Evolutionary conservation across 1,139 yeast species (phyloP), one percentile per base, ranked within the genome.

Genomic region (Diutina sp.): DNA sequence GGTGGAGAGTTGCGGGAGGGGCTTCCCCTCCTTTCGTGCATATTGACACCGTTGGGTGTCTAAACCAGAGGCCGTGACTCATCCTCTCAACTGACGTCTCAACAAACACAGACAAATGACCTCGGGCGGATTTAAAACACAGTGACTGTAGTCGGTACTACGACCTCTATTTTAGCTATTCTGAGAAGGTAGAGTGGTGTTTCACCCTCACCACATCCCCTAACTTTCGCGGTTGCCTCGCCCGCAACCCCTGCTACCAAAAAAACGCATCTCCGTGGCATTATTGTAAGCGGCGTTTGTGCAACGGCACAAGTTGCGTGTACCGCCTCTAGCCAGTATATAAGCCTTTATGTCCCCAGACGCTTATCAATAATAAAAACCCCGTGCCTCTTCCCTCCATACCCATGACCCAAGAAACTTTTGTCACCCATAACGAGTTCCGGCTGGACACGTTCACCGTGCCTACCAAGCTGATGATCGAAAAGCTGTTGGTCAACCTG

Each of bases 361-460:
- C 14, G 41, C n/a, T 35, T 35, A 9, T 35, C n/a, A 12, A 9
- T 11, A 32, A 32, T 11, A 8, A 32, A 11, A 9, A 5, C 16
- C 14, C 41, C n/a, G 14, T 35, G 41, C n/a, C 41, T 35, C 41
- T 12, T 21, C 4, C 2, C n/a, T 7, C 25, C 46, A 6, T 18
- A 6, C 14, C 72, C 14, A 60, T 63, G 46, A 63, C 57, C 51
- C 58, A 59, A 35, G 65, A 64, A 58, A 64, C 64, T 38, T 67
- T 65, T 55, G 63, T 73, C 46, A 74, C 79, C 35, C 69, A 67
- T 65, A 82, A 82, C 64, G 87, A 83, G 65, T 83, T 87, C 67
- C 80, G 93, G 68, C 83, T 93, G 67, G 98, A 91, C 68, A 91
- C 97, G 2, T 90, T 91, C 80, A 91, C 97, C 11, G 89, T 90